Evolutionary conservation across 169 alveolate species (phyloP).

Genomic region (Plasmodium relictum): DNA sequence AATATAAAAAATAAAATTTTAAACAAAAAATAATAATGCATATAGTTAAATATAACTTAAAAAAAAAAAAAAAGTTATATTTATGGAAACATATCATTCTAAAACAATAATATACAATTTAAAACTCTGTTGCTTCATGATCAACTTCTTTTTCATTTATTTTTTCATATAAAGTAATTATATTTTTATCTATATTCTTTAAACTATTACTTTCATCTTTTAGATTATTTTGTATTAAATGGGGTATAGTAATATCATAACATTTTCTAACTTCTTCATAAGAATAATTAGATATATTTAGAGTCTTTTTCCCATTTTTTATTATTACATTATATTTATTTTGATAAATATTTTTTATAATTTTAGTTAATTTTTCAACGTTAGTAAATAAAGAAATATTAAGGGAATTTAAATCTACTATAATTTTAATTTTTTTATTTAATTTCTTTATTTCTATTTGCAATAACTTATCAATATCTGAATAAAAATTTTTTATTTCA

Average conservation of each 20-base stretch:
- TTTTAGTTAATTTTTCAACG: conserved; percentile 24
- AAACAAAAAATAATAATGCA: no score
- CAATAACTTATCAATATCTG: conserved; percentile 44
- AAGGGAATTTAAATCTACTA: conserved; percentile 28
- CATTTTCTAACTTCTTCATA: conserved; percentile 41
- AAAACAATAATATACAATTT: conserved; percentile 1
- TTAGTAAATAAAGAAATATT: conserved; percentile 32
- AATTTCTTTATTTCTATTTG: conserved; percentile 41
- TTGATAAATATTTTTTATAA: conserved; percentile 47
- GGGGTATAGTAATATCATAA: conserved; percentile 4
- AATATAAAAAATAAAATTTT: no score
- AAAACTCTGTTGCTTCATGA: conserved; percentile 9
- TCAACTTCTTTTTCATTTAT: conserved; percentile 27
- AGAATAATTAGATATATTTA: conserved; percentile 45
- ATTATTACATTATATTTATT: conserved; percentile 53
- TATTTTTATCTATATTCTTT: conserved; percentile 14
- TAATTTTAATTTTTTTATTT: conserved; percentile 46
- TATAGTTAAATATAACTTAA: no score
- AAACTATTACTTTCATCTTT: neutral
- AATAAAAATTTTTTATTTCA: conserved; percentile 10
- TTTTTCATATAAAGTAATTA: conserved; percentile 35
- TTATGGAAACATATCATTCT: neutral
- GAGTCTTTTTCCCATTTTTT: conserved; percentile 42
- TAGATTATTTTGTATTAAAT: neutral
- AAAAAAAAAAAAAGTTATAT: no score